phyloP scores from a whole-genome alignment of 441 rosid genomes.

The Gossypium aridum region DNA sequence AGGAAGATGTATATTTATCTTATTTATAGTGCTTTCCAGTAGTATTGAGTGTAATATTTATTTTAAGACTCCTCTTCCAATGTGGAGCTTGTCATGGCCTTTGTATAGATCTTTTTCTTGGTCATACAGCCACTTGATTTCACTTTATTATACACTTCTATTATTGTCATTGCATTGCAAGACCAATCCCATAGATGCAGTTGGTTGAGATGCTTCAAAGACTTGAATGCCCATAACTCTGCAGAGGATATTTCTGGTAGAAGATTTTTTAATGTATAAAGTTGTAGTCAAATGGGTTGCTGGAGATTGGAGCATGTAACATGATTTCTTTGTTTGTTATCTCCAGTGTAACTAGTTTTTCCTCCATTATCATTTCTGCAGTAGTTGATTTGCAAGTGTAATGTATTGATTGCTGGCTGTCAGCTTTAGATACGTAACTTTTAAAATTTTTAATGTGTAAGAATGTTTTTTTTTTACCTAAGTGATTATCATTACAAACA shows the following conservation, averaged over 20 bases:
- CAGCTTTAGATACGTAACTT: not conserved
- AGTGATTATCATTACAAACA: not conserved
- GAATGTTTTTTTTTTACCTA: not conserved
- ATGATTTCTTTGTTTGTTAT: not conserved
- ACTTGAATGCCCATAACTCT: not conserved
- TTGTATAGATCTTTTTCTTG: not conserved
- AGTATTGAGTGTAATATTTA: not conserved
- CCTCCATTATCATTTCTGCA: not conserved
- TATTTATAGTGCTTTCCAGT: not conserved
- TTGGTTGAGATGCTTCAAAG: not conserved
- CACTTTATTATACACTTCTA: not conserved
- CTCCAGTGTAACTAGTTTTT: not conserved
- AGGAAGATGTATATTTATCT: not conserved
- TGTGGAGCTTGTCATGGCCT: not conserved
- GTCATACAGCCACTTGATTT: not conserved
- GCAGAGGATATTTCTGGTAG: not conserved
- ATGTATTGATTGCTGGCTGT: not conserved
- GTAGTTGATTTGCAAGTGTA: not conserved
- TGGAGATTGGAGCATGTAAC: not conserved
- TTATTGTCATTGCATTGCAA: conserved; percentile 1
- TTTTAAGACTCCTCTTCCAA: not conserved
- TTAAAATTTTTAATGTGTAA: not conserved
- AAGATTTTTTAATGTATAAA: not conserved
- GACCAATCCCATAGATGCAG: not conserved
- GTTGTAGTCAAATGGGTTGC: not conserved